Evolutionary conservation across 2,329 filamentous ascomycete species (phyloP), one percentile per base, ranked within the genome.

Genomic region (Zarea fungicola): DNA sequence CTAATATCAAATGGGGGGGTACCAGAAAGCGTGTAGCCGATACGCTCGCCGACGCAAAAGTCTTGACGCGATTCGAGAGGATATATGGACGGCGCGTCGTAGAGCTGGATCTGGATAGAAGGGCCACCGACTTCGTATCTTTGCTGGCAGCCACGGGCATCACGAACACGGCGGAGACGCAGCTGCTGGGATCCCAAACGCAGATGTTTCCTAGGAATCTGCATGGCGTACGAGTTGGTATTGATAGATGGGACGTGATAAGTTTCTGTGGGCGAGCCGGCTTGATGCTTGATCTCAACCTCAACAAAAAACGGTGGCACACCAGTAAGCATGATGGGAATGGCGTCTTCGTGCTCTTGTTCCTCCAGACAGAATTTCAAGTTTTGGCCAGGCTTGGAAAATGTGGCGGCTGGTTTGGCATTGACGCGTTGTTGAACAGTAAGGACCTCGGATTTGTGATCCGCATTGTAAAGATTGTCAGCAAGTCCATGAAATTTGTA

Each of bases 301-400:
- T 97, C 93, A 5, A 99, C 74, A 41, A 84, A 85, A 71, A 99
- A 99, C 0, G 93, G 93, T 6, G 92, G 82, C 14, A 85, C 75
- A 32, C 93, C 93, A 51, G 86, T 86, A 16, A 99, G 76, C 2
- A 80, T 84, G 51, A 99, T 85, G 0, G 92, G 91, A 48, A 99
- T 96, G 34, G 81, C 83, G 61, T 99, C 91, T 59, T 95, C 89
- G 26, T 84, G 81, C 47, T 82, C 81, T 43, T 86, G 80, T 59
- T 96, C 89, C 41, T 90, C 84, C 64, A 90, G 85, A 70, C 93
- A 99, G 68, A 92, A 96, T 64, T 93, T 95, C 74, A 96, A 96
- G 1, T 89, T 91, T 65, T 93, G 93, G 14, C 91, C 91, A 3
- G 91, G 89, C 56, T 88, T 88, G 51, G 79, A 77, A 62, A 99